A percentile compares a stretch with the other conserved stretches of the same genome.
phyloP scores from a whole-genome alignment of 306 rosid species.

The Dryas octopetala region DNA sequence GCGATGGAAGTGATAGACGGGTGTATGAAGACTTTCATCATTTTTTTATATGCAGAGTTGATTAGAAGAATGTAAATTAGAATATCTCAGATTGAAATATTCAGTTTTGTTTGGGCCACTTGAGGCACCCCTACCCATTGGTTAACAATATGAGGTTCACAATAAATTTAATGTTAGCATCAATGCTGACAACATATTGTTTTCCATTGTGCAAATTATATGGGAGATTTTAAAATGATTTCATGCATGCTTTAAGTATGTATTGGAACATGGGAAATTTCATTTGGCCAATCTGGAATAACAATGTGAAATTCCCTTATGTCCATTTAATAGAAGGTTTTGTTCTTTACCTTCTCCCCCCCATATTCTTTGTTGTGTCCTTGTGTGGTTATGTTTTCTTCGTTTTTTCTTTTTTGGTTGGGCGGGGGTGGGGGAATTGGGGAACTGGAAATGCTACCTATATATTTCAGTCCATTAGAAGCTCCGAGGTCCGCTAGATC shows the following conservation, averaged over 20 bases:
- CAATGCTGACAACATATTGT: not conserved
- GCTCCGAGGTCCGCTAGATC: not conserved
- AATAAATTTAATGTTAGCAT: constrained; percentile 3
- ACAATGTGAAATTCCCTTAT: too few relatives aligned
- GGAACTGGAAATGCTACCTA: not conserved
- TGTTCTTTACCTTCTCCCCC: not conserved
- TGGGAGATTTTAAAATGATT: constrained; percentile 6
- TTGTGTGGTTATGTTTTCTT: not conserved
- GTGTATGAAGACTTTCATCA: constrained; percentile 4
- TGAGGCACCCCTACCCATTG: not conserved
- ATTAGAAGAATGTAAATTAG: constrained; percentile 19
- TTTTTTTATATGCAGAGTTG: constrained; percentile 6
- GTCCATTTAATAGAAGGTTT: not conserved
- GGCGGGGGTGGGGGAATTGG: not conserved
- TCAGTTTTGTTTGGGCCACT: constrained; percentile 14
- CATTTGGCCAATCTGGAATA: too few relatives aligned
- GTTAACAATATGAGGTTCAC: constrained; percentile 13
- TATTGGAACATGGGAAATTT: not conserved
- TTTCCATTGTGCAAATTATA: not conserved
- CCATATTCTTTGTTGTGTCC: not conserved
- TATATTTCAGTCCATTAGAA: not conserved
- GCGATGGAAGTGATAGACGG: constrained; percentile 60
- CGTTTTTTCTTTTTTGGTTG: not conserved
- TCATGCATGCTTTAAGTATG: not conserved
- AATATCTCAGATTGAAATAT: constrained; percentile 20